Evolutionary conservation across 257 asterid genomes (phyloP).

Genomic region (Paulownia fortunei): DNA sequence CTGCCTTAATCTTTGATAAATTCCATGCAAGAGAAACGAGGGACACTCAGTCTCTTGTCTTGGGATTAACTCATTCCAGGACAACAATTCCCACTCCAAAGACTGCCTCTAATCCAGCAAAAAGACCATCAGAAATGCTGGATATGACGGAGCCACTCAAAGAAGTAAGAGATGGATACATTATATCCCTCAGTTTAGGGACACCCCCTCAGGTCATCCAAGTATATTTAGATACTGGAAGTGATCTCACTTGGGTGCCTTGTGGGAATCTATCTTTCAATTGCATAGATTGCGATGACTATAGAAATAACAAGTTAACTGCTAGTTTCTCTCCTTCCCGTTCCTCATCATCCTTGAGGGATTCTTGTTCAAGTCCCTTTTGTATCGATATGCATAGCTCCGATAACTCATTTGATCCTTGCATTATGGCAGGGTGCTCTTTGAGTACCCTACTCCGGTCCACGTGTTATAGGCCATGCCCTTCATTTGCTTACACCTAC

Average conservation of each 20-base stretch:
- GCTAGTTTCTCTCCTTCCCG: slow-evolving; percentile 54
- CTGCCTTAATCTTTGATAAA: slow-evolving; percentile 28
- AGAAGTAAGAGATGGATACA: slow-evolving; percentile 67
- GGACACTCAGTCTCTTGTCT: slow-evolving; percentile 43
- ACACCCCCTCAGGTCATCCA: slow-evolving; percentile 75
- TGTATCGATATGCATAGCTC: slow-evolving; percentile 62
- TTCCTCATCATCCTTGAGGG: slow-evolving; percentile 59
- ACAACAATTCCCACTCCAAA: slow-evolving; percentile 44
- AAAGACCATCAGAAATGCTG: slow-evolving; percentile 28
- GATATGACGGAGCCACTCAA: slow-evolving; percentile 61
- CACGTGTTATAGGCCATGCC: slow-evolving; percentile 75
- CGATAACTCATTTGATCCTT: slow-evolving; percentile 59
- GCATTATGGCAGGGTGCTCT: slow-evolving; percentile 65
- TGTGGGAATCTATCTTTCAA: slow-evolving; percentile 67
- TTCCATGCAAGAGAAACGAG: slow-evolving; percentile 45
- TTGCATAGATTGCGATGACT: slow-evolving; percentile 65
- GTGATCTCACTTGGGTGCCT: slow-evolving; percentile 86
- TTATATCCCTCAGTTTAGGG: slow-evolving; percentile 65
- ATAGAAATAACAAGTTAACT: slow-evolving; percentile 38
- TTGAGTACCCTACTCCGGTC: slow-evolving; percentile 49
- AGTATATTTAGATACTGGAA: slow-evolving; percentile 70
- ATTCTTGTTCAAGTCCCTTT: slow-evolving; percentile 55
- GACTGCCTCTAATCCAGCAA: slow-evolving; percentile 16
- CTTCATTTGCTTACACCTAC: slow-evolving; percentile 76
- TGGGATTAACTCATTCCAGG: slow-evolving; percentile 54